phyloP scores from a whole-genome alignment of 148 eudicot genomes.

The Camellia granthamiana region DNA sequence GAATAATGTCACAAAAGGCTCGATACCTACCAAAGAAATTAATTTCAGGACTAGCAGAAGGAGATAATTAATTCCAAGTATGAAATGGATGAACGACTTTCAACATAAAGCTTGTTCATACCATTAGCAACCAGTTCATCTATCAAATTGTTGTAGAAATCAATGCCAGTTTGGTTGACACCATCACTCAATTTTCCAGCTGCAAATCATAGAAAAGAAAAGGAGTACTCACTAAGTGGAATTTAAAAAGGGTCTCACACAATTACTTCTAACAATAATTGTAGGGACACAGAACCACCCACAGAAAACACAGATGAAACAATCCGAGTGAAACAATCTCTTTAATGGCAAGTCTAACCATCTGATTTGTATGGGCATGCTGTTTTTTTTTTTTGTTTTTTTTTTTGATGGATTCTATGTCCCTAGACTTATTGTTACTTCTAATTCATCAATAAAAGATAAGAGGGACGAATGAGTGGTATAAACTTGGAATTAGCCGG shows the following conservation, averaged over 20 bases:
- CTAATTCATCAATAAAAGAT: no score
- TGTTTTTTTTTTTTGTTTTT: no score
- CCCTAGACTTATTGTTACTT: no score
- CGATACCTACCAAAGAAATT: neutral
- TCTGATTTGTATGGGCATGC: no score
- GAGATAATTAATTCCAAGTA: neutral
- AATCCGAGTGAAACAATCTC: no score
- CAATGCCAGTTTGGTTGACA: neutral
- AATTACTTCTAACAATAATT: neutral
- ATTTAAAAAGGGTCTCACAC: neutral
- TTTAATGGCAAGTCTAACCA: no score
- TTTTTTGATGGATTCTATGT: no score
- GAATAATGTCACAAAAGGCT: slow-evolving; percentile 8
- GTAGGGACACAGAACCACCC: no score
- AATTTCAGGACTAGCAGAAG: neutral
- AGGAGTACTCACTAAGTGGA: neutral
- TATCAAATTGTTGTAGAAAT: slow-evolving; percentile 12
- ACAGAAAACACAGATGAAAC: no score
- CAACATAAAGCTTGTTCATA: neutral
- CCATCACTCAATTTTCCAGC: slow-evolving; percentile 8
- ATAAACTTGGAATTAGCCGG: neutral
- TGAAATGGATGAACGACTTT: neutral
- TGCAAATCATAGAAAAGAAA: neutral
- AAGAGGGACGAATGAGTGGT: neutral
- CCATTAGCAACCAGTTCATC: neutral